A percentile compares a stretch with the other conserved stretches of the same genome.
These are phyloP conservation scores for Neckera pumila DNA, from an alignment of 225 moss, liverwort and hornwort genomes.

Conservation along the genomic window DNA sequence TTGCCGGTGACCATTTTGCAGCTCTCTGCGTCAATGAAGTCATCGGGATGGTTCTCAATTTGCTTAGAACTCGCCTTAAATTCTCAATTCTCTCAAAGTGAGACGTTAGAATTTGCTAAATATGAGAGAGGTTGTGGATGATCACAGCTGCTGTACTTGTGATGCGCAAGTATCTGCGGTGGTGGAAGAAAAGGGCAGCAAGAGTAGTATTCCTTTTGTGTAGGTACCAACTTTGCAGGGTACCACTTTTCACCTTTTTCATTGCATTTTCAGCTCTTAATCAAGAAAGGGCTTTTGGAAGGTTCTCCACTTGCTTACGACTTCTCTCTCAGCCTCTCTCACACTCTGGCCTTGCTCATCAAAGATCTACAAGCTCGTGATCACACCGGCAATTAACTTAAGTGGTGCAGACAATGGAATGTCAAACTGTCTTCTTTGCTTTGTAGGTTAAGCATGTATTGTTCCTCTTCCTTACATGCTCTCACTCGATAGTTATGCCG, in stretches of 20 bases:
- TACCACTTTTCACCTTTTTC: background rate
- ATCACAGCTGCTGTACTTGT: background rate
- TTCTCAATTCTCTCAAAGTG: background rate
- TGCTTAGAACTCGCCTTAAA: background rate
- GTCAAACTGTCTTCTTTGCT: background rate
- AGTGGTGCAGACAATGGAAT: background rate
- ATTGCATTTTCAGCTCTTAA: background rate
- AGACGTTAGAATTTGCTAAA: background rate
- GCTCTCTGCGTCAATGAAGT: background rate
- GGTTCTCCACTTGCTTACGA: background rate
- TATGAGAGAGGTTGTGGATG: background rate
- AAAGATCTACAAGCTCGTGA: background rate
- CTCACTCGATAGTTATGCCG: background rate
- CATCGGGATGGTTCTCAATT: background rate
- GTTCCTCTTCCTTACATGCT: background rate
- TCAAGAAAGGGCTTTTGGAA: background rate
- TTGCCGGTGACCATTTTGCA: background rate
- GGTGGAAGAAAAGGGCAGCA: background rate
- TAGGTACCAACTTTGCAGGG: background rate
- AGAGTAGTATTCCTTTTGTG: background rate
- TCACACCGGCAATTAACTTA: background rate
- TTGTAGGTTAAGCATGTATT: background rate
- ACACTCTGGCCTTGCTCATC: background rate
- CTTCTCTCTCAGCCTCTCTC: background rate
- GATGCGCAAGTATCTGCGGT: background rate